Conservation (phyloP, 225 moss, liverwort and hornwort genomes). For the Ulota crispa region DNA sequence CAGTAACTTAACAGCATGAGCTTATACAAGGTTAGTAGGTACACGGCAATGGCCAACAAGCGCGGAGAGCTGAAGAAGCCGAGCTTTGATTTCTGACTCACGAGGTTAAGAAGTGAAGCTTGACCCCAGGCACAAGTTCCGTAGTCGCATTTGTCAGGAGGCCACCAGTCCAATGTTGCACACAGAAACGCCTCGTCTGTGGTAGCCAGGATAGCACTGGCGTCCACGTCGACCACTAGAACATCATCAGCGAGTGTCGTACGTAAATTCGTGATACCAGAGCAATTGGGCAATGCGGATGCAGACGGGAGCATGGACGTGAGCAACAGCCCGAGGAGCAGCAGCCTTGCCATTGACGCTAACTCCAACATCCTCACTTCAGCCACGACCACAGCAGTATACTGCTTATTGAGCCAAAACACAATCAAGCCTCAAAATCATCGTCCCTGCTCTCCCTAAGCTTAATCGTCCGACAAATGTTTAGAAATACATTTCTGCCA, state of each 20-base stretch:
- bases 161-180: slow-evolving; percentile 96
- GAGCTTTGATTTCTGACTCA: slow-evolving; percentile 33
- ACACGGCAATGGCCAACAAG: slow-evolving; percentile 14
- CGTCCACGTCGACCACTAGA: slow-evolving; percentile 42
- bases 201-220: slow-evolving; percentile 39
- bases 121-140: slow-evolving; percentile 72
- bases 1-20: neutral
- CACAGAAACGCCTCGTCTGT: slow-evolving; percentile 69
- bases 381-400: slow-evolving; percentile 1
- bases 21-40: neutral
- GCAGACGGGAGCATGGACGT: slow-evolving; percentile 25
- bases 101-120: slow-evolving; percentile 69
- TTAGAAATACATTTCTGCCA: neutral
- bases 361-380: slow-evolving; percentile 16
- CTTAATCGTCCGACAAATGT: neutral
- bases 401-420: neutral
- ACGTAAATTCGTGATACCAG: slow-evolving; percentile 23
- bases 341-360: slow-evolving; percentile 27
- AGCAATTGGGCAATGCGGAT: slow-evolving; percentile 20
- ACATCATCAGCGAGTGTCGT: slow-evolving; percentile 22
- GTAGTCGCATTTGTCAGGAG: slow-evolving; percentile 79
- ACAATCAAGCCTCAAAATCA: slow-evolving; percentile 4
- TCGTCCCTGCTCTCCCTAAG: neutral
- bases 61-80: neutral
- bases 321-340: slow-evolving; percentile 31